These are phyloP conservation scores for Curvularia sp. DNA, from an alignment of 2,329 filamentous ascomycete species.

Conservation along the genomic window DNA sequence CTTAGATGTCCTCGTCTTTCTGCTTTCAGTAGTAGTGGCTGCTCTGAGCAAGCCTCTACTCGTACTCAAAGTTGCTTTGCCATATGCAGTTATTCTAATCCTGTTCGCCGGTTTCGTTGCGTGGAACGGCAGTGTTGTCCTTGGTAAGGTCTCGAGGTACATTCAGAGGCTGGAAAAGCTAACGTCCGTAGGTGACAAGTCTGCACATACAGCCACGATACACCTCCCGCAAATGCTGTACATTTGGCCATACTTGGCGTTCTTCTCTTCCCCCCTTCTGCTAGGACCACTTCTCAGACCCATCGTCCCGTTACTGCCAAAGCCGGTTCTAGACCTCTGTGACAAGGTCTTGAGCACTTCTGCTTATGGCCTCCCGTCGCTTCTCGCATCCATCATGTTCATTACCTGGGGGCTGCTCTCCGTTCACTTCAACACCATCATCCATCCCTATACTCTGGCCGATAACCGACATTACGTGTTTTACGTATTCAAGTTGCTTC, in stretches of 20 bases:
- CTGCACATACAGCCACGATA: conserved; percentile 88
- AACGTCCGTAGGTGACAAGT: conserved; percentile 75
- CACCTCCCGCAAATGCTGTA: conserved; percentile 95
- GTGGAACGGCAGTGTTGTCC: conserved; percentile 91
- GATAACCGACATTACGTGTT: conserved; percentile 98
- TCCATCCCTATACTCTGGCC: conserved; percentile 94
- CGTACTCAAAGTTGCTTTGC: conserved; percentile 52
- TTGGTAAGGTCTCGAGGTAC: conserved; percentile 63
- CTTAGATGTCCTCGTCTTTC: conserved; percentile 38
- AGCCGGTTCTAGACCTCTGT: conserved; percentile 15
- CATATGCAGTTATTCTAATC: conserved; percentile 67
- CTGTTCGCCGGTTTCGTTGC: conserved; percentile 77
- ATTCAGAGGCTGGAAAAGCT: conserved; percentile 10
- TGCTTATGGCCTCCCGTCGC: conserved; percentile 16
- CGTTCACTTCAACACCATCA: conserved; percentile 85
- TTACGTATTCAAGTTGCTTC: conserved; percentile 88
- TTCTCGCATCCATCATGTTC: conserved; percentile 47
- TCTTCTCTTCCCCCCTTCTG: conserved; percentile 86
- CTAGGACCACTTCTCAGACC: conserved; percentile 60
- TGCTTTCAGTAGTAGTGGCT: conserved; percentile 69
- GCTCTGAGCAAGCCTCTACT: conserved; percentile 54
- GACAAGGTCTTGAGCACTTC: conserved; percentile 14
- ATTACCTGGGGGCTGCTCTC: conserved; percentile 52
- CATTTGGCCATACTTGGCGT: conserved; percentile 86
- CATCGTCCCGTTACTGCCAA: conserved; percentile 36